Evolutionary conservation across 2,329 filamentous ascomycete species (phyloP).

Genomic region (Sclerotinia minor): DNA sequence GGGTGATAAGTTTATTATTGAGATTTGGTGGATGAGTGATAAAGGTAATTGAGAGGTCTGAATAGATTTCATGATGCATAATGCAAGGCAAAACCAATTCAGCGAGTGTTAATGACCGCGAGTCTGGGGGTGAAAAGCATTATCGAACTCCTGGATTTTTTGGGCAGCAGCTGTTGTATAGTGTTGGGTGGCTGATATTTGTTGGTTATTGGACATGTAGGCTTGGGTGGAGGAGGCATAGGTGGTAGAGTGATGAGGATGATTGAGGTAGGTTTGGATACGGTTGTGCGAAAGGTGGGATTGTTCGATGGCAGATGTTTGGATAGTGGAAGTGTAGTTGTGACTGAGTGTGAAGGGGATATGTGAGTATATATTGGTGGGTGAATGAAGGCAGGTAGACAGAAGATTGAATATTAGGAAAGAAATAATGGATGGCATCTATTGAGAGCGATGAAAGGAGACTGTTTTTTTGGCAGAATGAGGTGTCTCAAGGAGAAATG

Average conservation of each 20-base stretch:
- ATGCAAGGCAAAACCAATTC: too few relatives aligned
- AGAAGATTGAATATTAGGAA: neutral
- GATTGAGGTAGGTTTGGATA: neutral
- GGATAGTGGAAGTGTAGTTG: neutral
- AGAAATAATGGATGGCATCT: neutral
- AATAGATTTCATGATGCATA: too few relatives aligned
- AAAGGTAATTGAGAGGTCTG: neutral
- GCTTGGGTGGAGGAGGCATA: neutral
- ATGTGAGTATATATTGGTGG: neutral
- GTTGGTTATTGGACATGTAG: neutral
- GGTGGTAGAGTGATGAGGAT: neutral
- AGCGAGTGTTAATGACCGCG: neutral
- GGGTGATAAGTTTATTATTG: neutral
- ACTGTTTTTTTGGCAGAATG: too few relatives aligned
- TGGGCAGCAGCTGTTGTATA: neutral
- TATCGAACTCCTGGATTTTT: neutral
- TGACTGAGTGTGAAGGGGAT: neutral
- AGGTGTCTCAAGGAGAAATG: too few relatives aligned
- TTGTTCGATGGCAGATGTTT: neutral
- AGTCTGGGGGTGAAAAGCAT: neutral
- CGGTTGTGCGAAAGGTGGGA: neutral
- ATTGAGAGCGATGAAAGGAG: neutral
- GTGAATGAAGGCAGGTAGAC: neutral
- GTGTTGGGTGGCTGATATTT: neutral
- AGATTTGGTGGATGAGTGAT: neutral